Evolutionary conservation across 2,329 filamentous ascomycete species (phyloP), one percentile per base, ranked within the genome.

Genomic region (Nemania sp.): DNA sequence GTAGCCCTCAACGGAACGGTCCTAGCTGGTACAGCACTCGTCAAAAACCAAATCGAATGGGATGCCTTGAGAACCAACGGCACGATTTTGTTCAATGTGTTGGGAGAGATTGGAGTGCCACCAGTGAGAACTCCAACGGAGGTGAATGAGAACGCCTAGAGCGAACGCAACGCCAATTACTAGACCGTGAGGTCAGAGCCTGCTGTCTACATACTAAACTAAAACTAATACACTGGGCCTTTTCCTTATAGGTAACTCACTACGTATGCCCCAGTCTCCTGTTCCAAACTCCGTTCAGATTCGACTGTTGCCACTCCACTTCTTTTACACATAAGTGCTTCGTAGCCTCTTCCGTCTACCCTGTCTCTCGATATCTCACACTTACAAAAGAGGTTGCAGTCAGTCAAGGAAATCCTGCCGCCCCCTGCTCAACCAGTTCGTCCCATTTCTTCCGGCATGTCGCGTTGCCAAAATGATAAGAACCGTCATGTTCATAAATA

Each of bases 1-100:
- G 59, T 87, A 34, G 75, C 81, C 17, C 73, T 88, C 35, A 88
- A 89, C 55, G 86, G 86, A 2, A 88, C 86, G 0, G 72, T 88
- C n/a, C 71, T 88, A 63, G 86, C 85, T 10, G 86, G 86, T 6
- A 88, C 86, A 10, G 83, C 85, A 25, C 74, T 89, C 55, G 86
- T 88, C 15, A 88, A 87, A 75, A 84, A 71, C 29, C 73, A 83
- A 67, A 73, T 70, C 2, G 85, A 87, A 72, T 88, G 84, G 84
- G 75, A 85, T 59, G 79, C 78, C 0, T 65, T 89, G 52, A 74
- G 75, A 57, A 72, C 72, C n/a, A 73, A 80, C 42, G 71, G 74
- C 21, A 65, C 51, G 1, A 75, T 75, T 67, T 66, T 84, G 40
- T 55, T 67, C n/a, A 66, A 71, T 52, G 69, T 83, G 4, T 63